Evolutionary conservation across 139 green algal species (phyloP).

Genomic region (Chlamydomonas sphaeroides): DNA sequence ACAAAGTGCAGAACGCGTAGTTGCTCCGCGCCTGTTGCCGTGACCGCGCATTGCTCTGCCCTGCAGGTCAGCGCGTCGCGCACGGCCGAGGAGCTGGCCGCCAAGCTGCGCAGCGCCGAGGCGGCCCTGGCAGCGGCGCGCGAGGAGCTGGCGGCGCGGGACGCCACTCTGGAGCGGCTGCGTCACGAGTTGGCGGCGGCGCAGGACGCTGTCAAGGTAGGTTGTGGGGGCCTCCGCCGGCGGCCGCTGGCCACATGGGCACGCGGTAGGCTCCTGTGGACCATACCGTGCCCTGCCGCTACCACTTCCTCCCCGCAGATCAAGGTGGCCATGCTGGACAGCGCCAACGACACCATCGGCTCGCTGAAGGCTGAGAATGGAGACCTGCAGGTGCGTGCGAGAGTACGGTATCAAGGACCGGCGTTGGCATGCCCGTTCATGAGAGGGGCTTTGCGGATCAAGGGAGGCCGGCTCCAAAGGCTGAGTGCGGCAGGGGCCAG

Average conservation of each 20-base stretch:
- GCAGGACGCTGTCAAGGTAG: conserved; percentile 68
- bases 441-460: too few species aligned
- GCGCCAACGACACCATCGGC: conserved; percentile 70
- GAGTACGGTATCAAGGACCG: too few species aligned
- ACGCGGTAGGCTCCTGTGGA: too few species aligned
- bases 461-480: too few species aligned
- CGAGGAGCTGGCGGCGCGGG: conserved; percentile 26
- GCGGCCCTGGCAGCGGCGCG: conserved; percentile 14
- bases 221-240: background rate
- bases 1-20: too few species aligned
- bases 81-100: conserved; percentile 41
- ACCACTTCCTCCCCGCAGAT: conserved; percentile 52
- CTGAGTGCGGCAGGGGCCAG: too few species aligned
- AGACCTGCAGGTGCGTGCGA: conserved; percentile 53
- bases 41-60: too few species aligned
- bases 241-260: too few species aligned
- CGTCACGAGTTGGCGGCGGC: conserved; percentile 44
- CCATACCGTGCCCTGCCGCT: too few species aligned
- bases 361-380: conserved; percentile 65
- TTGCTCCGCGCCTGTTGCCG: too few species aligned
- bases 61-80: conserved; percentile 32
- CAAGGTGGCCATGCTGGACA: conserved; percentile 81
- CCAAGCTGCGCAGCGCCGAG: conserved; percentile 12
- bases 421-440: background rate
- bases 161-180: conserved; percentile 24